Evolutionary conservation across 2,329 filamentous ascomycete species (phyloP).

Genomic region (Colletotrichum tamarilloi): DNA sequence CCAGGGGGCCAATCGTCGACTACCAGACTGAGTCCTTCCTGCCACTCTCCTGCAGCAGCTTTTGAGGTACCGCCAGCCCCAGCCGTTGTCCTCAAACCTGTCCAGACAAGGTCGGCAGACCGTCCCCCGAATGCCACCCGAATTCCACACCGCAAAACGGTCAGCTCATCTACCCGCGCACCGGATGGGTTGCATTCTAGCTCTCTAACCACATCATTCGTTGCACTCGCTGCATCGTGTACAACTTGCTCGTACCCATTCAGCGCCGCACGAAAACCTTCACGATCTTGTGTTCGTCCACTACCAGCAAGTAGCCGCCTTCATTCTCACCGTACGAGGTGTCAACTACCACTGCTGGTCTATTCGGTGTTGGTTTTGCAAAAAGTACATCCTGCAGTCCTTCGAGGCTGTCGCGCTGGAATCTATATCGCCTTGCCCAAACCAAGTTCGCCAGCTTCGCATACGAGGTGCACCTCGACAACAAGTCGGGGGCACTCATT

Average conservation of each 20-base stretch:
- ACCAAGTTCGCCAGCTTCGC: neutral
- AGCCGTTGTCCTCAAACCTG: neutral
- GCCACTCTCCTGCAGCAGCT: constrained; percentile 13
- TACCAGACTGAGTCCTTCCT: constrained; percentile 15
- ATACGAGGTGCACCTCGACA: neutral
- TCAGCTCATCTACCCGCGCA: neutral
- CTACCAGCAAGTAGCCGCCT: neutral
- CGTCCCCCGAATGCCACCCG: neutral
- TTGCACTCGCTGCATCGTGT: neutral
- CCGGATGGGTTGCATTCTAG: neutral
- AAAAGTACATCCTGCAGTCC: neutral
- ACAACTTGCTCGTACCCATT: neutral
- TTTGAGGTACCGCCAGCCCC: neutral
- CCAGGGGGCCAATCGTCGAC: constrained; percentile 20
- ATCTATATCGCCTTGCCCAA: neutral
- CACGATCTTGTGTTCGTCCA: neutral
- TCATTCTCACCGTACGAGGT: neutral
- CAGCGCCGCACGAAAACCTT: neutral
- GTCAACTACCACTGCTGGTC: neutral
- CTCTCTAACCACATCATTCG: neutral
- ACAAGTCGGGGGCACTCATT: neutral
- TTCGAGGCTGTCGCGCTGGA: neutral
- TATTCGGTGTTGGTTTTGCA: neutral
- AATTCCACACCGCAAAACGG: constrained; percentile 1
- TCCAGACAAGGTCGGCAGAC: neutral